Percentiles rank a stretch among this genome's conserved stretches.
Evolutionary conservation across 331 rosid species (phyloP).

Genomic region (Cydonia oblonga): DNA sequence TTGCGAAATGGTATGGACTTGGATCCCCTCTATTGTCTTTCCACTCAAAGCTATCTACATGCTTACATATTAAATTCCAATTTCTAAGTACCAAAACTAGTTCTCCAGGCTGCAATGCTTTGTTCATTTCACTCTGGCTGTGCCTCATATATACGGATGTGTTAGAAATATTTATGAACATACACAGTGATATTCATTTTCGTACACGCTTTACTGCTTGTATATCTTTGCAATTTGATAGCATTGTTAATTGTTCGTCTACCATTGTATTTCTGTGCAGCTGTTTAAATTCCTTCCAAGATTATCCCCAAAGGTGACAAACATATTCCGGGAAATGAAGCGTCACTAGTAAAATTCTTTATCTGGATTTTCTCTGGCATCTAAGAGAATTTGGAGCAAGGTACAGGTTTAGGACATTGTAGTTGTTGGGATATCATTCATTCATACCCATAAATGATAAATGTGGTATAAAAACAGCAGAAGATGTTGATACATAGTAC

Average conservation of each 20-base stretch:
- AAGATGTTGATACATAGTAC: background rate
- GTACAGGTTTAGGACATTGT: background rate
- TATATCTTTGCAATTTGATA: too few relatives aligned
- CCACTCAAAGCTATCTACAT: background rate
- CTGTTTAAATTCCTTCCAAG: constrained; percentile 77
- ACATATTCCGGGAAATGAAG: constrained; percentile 67
- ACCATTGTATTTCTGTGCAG: constrained; percentile 21
- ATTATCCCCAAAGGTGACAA: constrained; percentile 68
- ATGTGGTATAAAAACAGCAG: background rate
- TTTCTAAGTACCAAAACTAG: background rate
- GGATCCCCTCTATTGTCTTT: background rate
- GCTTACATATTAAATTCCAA: background rate
- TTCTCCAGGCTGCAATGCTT: background rate
- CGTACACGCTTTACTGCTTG: too few relatives aligned
- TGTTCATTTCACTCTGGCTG: background rate
- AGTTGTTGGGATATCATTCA: background rate
- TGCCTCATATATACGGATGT: background rate
- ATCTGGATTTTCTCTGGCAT: background rate
- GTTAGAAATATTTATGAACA: background rate
- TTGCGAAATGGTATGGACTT: background rate
- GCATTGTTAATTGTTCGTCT: background rate
- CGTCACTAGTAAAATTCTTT: constrained; percentile 51
- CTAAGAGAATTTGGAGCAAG: background rate
- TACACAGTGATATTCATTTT: background rate
- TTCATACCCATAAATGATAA: background rate